phyloP scores from a whole-genome alignment of 257 asterid species.

The Primulina tabacum region DNA sequence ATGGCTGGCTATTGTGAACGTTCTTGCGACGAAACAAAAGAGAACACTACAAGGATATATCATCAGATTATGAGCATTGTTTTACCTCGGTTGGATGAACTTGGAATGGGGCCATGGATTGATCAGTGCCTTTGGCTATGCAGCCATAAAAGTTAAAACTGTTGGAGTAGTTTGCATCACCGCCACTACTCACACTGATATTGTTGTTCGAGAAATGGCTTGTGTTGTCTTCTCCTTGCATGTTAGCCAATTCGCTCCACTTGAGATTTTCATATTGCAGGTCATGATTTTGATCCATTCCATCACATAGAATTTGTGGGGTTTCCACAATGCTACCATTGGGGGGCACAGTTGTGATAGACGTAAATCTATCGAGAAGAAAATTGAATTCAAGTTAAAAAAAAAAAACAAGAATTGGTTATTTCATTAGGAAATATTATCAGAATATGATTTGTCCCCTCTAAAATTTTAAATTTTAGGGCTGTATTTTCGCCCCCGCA shows the following conservation, averaged over 20 bases:
- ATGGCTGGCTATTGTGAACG: too few relatives aligned
- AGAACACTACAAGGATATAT: too few relatives aligned
- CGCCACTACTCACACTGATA: not conserved
- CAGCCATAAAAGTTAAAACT: not conserved
- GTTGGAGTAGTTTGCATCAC: not conserved
- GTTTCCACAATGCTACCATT: conserved; percentile 7
- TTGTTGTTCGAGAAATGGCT: not conserved
- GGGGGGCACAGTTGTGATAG: not conserved
- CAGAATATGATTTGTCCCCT: too few relatives aligned
- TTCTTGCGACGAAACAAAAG: too few relatives aligned
- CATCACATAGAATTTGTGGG: conserved; percentile 2
- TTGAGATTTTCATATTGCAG: conserved; percentile 12
- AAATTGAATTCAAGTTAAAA: not conserved
- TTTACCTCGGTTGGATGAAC: conserved; percentile 15
- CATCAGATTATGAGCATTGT: too few relatives aligned
- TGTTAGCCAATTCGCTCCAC: conserved; percentile 17
- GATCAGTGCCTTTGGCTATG: not conserved
- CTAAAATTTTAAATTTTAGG: too few relatives aligned
- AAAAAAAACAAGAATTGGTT: too few relatives aligned
- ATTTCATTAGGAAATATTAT: too few relatives aligned
- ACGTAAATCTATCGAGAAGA: conserved; percentile 6
- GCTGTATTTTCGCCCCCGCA: too few relatives aligned
- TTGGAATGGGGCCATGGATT: conserved; percentile 4
- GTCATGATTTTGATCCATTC: not conserved
- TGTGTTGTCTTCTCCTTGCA: conserved; percentile 19